Percentiles rank a stretch among this genome's conserved stretches.
These are phyloP conservation scores for Cardamine occulta DNA, from an alignment of 345 rosid species.

Conservation along the genomic window DNA sequence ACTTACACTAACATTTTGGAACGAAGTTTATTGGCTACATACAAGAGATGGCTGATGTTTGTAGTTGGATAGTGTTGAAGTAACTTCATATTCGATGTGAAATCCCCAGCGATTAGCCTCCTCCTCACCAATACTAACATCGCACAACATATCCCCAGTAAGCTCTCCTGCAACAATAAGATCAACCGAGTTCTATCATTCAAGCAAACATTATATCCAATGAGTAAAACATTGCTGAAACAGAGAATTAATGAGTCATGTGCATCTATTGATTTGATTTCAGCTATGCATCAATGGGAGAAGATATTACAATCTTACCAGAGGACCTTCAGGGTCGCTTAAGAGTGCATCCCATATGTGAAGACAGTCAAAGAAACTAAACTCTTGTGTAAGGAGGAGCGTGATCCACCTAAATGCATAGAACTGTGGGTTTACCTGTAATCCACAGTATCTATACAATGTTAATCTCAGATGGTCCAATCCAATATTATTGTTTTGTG, in stretches of 20 bases:
- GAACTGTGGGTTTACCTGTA: constrained; percentile 95
- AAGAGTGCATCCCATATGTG: constrained; percentile 96
- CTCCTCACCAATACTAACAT: constrained; percentile 81
- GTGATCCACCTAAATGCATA: constrained; percentile 99
- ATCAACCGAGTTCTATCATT: constrained; percentile 1
- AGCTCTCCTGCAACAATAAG: constrained; percentile 68
- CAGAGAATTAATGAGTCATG: background rate
- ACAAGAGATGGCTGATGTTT: constrained; percentile 82
- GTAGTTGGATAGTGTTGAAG: constrained; percentile 83
- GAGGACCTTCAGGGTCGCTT: constrained; percentile 94
- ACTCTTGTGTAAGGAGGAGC: constrained; percentile 94
- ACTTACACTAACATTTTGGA: constrained; percentile 43
- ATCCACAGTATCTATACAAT: constrained; percentile 20
- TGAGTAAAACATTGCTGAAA: background rate
- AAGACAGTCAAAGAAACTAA: constrained; percentile 85
- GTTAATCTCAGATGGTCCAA: constrained; percentile 15
- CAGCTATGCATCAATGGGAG: background rate
- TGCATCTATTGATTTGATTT: constrained; percentile 15
- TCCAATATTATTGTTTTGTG: background rate
- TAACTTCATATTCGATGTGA: constrained; percentile 74
- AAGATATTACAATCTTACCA: constrained; percentile 54
- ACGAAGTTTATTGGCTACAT: constrained; percentile 91
- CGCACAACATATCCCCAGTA: constrained; percentile 92
- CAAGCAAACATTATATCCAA: background rate
- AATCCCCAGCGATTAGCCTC: constrained; percentile 48